Base-by-base conservation (phyloP, 441 rosid genomes). In the Capsella rubella region DNA sequence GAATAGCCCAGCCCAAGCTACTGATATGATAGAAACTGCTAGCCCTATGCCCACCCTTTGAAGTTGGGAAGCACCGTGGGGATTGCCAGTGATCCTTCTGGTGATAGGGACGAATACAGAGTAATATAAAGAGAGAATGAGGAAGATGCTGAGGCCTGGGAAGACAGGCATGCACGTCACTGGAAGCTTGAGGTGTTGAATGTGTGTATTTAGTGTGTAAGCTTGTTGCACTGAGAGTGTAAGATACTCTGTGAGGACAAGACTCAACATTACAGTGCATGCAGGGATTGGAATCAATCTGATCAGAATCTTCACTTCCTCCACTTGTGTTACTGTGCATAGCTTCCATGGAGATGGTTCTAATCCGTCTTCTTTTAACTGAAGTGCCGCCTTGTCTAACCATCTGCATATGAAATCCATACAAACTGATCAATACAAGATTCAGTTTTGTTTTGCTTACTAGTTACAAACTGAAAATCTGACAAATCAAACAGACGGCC, bases 201-300 rank as follows among this genome's bases (percentile, higher is more conserved):
- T 80, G 67, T 86, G 84, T 42, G 97, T 90, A 79, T 94, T 90
- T 65, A 92, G 64, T 27, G 99, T 90, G 56, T 84, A 94, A 53
- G 94, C 99, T 76, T 94, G 97, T 74, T 94, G 99, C 37, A 94
- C 87, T 5, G 99, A 91, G 56, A 94, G 97, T 27, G 98, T 94
- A 43, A 94, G 84, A 77, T 83, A 94, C 73, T 91, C 96, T 14
- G 97, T 94, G 18, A 94, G 75, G 72, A 91, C 77, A 5, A 86
- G 27, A 67, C 52, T 91, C 8, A 94, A 79, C 91, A 91, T 77
- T 61, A 91, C 64, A 15, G 97, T 91, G 84, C 89, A 90, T 73
- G 95, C 87, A 66, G 98, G 84, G 43, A 91, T 77, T 11, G 98
- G 98, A 58, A 94, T 78, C 42, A 94, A 89, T 68, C 82, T 89